These are phyloP conservation scores for Xylariaceae sp. DNA, from an alignment of 2,329 filamentous ascomycete species.

Conservation along the genomic window DNA sequence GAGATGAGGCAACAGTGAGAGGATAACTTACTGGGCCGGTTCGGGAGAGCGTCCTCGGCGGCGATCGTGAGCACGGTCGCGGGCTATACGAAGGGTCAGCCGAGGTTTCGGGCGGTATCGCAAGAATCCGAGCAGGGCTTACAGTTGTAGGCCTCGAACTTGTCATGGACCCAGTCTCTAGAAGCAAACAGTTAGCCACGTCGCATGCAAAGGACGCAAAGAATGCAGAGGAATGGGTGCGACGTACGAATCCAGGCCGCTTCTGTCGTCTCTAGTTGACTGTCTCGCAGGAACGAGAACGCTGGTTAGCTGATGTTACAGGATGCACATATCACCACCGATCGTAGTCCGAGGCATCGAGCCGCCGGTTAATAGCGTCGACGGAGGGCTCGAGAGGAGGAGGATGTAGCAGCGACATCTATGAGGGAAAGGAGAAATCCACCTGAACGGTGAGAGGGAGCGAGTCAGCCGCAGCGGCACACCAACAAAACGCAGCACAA, in stretches of 20 bases:
- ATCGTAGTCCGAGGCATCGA: constrained; percentile 34
- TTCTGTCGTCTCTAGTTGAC: constrained; percentile 54
- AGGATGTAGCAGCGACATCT: constrained; percentile 23
- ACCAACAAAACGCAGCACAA: constrained; percentile 17
- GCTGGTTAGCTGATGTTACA: constrained; percentile 46
- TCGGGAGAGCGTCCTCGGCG: constrained; percentile 40
- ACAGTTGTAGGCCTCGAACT: constrained; percentile 68
- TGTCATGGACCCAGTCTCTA: constrained; percentile 90
- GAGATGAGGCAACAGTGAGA: not conserved
- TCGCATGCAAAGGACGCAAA: not conserved
- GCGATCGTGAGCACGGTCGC: constrained; percentile 23
- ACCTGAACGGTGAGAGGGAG: constrained; percentile 24
- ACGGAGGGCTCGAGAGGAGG: constrained; percentile 25
- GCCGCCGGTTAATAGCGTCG: constrained; percentile 32
- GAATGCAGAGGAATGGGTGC: not conserved
- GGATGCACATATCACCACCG: constrained; percentile 36
- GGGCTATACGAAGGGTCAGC: constrained; percentile 20
- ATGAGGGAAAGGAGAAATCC: constrained; percentile 34
- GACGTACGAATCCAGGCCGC: constrained; percentile 66
- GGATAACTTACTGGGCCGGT: constrained; percentile 18
- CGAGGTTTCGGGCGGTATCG: not conserved
- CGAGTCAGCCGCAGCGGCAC: constrained; percentile 14
- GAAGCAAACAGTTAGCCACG: constrained; percentile 34
- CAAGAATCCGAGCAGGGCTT: constrained; percentile 22
- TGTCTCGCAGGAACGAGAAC: constrained; percentile 38